Percentiles rank a stretch among this genome's conserved stretches.
Evolutionary conservation across 768 basidiomycete species (phyloP).

Genomic region (Chalciporus pseudorubinellus): DNA sequence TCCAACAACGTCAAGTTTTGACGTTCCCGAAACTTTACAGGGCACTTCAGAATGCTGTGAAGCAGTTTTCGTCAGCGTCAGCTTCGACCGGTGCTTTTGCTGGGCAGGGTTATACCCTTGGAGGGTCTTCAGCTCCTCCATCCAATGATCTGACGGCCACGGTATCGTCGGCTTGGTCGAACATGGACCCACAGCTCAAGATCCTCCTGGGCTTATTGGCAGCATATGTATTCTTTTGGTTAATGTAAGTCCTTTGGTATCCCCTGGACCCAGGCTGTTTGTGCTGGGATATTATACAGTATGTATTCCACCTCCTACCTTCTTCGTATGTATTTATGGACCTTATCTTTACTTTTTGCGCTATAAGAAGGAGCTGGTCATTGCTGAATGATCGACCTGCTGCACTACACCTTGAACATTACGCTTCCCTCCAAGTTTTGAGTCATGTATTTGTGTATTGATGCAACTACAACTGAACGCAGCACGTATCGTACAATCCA

Average conservation of each 20-base stretch:
- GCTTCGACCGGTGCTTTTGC: slow-evolving; percentile 49
- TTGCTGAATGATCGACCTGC: not conserved
- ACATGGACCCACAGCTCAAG: slow-evolving; percentile 67
- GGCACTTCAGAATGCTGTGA: slow-evolving; percentile 57
- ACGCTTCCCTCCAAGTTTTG: no score
- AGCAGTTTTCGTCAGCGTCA: slow-evolving; percentile 46
- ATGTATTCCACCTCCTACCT: not conserved
- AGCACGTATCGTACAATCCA: no score
- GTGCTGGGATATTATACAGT: not conserved
- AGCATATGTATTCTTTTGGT: slow-evolving; percentile 60
- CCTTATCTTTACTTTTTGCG: not conserved
- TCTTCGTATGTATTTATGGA: not conserved
- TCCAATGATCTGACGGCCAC: slow-evolving; percentile 35
- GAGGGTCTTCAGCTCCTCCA: slow-evolving; percentile 41
- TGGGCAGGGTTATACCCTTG: slow-evolving; percentile 74
- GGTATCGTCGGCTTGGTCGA: slow-evolving; percentile 38
- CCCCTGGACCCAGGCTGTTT: not conserved
- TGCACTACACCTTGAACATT: no score
- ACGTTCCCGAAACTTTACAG: slow-evolving; percentile 37
- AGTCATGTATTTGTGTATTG: not conserved
- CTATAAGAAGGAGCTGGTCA: no score
- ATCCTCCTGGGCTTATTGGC: slow-evolving; percentile 60
- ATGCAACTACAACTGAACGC: not conserved
- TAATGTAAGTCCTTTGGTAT: slow-evolving; percentile 21
- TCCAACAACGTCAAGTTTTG: slow-evolving; percentile 2